Evolutionary conservation across 75 land plant genomes (phyloP).

Genomic region (Gnetum montanum): DNA sequence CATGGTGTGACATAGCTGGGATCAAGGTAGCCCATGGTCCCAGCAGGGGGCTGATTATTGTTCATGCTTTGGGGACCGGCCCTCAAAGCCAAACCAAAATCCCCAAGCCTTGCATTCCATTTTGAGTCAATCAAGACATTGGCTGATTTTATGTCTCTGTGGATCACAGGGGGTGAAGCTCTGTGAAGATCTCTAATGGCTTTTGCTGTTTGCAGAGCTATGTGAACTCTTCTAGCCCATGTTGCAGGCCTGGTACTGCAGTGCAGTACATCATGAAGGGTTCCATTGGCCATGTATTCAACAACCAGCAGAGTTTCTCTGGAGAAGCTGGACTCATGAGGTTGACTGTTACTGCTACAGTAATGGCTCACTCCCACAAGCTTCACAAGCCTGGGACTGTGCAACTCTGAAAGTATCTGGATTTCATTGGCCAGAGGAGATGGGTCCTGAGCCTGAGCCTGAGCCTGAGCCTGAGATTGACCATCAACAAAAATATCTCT

Average conservation of each 20-base stretch:
- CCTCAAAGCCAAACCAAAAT: slow-evolving; percentile 40
- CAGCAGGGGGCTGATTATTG: slow-evolving; percentile 48
- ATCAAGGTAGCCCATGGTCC: slow-evolving; percentile 47
- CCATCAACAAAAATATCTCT: slow-evolving; percentile 14
- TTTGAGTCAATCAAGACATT: slow-evolving; percentile 29
- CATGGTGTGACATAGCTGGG: slow-evolving; percentile 54
- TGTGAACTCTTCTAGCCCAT: slow-evolving; percentile 44
- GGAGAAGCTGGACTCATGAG: too few species aligned
- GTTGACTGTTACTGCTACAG: too few species aligned
- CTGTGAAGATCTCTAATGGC: slow-evolving; percentile 49
- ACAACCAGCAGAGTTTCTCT: slow-evolving; percentile 37
- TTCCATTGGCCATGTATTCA: slow-evolving; percentile 76
- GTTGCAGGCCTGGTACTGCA: slow-evolving; percentile 23
- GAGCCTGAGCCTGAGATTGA: too few species aligned
- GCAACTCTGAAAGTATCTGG: slow-evolving; percentile 46
- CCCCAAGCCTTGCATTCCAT: slow-evolving; percentile 37
- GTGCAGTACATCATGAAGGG: slow-evolving; percentile 55
- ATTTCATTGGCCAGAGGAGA: slow-evolving; percentile 52
- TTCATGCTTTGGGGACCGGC: slow-evolving; percentile 42
- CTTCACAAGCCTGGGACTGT: slow-evolving; percentile 47
- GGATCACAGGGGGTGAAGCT: slow-evolving; percentile 37
- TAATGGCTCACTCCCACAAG: slow-evolving; percentile 43
- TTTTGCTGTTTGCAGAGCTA: slow-evolving; percentile 53
- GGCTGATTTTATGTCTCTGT: slow-evolving; percentile 31
- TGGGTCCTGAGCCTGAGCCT: slow-evolving; percentile 7